A percentile compares a stretch with the other conserved stretches of the same genome.
These are phyloP conservation scores for Aspergillus versicolor DNA, from an alignment of 2,329 filamentous ascomycete genomes.

Conservation along the genomic window DNA sequence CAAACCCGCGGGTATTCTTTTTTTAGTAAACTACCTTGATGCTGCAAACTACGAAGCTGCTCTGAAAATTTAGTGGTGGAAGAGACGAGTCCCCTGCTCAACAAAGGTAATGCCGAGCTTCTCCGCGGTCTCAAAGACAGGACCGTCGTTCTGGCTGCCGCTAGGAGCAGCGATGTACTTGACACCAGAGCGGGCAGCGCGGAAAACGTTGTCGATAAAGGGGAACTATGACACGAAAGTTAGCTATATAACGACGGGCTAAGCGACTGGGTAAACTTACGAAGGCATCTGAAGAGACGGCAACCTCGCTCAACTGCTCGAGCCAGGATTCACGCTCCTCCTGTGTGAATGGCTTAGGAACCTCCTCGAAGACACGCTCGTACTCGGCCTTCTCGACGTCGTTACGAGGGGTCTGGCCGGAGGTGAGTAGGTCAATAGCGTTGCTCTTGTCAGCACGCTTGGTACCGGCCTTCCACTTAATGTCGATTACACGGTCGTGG, in stretches of 20 bases:
- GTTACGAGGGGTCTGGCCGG: conserved; percentile 78
- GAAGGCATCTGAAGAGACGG: conserved; percentile 91
- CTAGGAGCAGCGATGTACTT: conserved; percentile 95
- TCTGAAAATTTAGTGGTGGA: conserved; percentile 72
- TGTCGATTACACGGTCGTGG: conserved; percentile 79
- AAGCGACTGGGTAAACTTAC: conserved; percentile 54
- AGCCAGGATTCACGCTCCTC: conserved; percentile 88
- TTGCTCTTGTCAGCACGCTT: conserved; percentile 98
- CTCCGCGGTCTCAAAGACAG: conserved; percentile 76
- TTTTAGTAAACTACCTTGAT: background rate
- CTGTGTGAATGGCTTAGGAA: conserved; percentile 76
- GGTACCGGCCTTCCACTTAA: conserved; percentile 97
- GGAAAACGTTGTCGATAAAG: conserved; percentile 97
- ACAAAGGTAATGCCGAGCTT: conserved; percentile 91
- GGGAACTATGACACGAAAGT: conserved; percentile 67
- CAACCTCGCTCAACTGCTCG: conserved; percentile 70
- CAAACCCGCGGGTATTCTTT: conserved; percentile 6
- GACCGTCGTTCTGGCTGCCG: conserved; percentile 60
- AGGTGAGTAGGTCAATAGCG: conserved; percentile 92
- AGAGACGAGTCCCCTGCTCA: conserved; percentile 88
- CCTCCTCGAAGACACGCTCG: conserved; percentile 85
- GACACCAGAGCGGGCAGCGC: conserved; percentile 79
- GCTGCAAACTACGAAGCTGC: background rate
- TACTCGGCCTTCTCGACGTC: conserved; percentile 84
- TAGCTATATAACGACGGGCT: background rate